phyloP scores from a whole-genome alignment of 2,329 filamentous ascomycete genomes.

The Colletotrichum graminicola region DNA sequence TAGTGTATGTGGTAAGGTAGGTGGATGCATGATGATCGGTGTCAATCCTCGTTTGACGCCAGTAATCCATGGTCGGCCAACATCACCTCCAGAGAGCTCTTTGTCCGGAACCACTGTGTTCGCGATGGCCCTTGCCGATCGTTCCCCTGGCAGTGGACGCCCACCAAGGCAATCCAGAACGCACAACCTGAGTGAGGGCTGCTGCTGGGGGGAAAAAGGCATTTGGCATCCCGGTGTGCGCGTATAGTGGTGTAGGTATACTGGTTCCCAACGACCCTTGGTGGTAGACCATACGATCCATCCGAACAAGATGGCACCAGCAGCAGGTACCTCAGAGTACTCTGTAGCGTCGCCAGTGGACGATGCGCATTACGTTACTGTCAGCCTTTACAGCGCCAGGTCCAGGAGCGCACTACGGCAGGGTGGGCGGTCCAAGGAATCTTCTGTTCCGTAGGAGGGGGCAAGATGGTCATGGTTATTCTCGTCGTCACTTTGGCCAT shows the following conservation, averaged over 20 bases:
- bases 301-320: conserved; percentile 12
- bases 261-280: not conserved
- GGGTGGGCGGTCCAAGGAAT: not conserved
- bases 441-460: conserved; percentile 18
- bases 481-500: conserved; percentile 10
- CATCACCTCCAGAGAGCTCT: not conserved
- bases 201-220: not conserved
- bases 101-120: conserved; percentile 1
- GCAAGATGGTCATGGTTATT: not conserved
- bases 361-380: conserved; percentile 12
- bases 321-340: not conserved
- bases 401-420: not conserved
- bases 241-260: not conserved
- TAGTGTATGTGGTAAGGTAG: conserved; percentile 13
- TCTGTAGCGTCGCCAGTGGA: not conserved
- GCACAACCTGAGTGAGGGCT: conserved; percentile 1
- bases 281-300: conserved; percentile 31
- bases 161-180: conserved; percentile 3
- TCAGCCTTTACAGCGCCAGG: conserved; percentile 1
- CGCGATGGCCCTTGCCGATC: not conserved
- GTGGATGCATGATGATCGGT: conserved; percentile 8
- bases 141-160: not conserved
- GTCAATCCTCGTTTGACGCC: conserved; percentile 20
- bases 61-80: not conserved
- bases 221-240: conserved; percentile 1